Evolutionary conservation across 768 basidiomycete species (phyloP).

Genomic region (Lyophyllum shimeji): DNA sequence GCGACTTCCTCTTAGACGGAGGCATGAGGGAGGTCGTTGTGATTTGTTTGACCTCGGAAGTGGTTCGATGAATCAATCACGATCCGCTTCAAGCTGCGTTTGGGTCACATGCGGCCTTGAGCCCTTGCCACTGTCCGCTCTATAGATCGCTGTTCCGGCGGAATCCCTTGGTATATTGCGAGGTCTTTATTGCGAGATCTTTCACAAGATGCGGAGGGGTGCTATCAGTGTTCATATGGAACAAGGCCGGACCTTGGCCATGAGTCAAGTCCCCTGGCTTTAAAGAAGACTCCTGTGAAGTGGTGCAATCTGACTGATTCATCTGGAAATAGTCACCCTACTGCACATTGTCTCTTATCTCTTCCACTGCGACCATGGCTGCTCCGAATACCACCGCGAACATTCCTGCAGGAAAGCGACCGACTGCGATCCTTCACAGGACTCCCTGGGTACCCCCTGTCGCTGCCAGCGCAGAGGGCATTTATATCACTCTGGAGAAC

Average conservation of each 20-base stretch:
- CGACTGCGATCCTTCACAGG: constrained; percentile 54
- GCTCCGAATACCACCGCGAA: not conserved
- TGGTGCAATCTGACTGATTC: constrained; percentile 5
- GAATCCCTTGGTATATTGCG: too few species aligned
- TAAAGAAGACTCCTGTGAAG: not conserved
- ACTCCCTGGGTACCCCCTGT: constrained; percentile 76
- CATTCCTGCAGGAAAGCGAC: constrained; percentile 1
- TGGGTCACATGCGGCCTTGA: too few species aligned
- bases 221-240: not conserved
- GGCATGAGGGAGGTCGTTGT: constrained; percentile 25
- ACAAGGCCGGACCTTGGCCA: not conserved
- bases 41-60: not conserved
- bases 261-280: not conserved
- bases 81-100: too few species aligned
- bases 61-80: too few species aligned
- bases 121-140: too few species aligned
- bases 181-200: too few species aligned
- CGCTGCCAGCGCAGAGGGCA: constrained; percentile 63
- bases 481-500: constrained; percentile 70
- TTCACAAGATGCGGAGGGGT: not conserved
- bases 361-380: not conserved
- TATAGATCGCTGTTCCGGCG: too few species aligned
- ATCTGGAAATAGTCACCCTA: not conserved
- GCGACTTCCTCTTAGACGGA: constrained; percentile 33
- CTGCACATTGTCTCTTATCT: not conserved